Percentiles rank a stretch among this genome's conserved stretches.
Conservation (phyloP, 108 stramenopile genomes). For the Cyclostephanos tholiformis region DNA sequence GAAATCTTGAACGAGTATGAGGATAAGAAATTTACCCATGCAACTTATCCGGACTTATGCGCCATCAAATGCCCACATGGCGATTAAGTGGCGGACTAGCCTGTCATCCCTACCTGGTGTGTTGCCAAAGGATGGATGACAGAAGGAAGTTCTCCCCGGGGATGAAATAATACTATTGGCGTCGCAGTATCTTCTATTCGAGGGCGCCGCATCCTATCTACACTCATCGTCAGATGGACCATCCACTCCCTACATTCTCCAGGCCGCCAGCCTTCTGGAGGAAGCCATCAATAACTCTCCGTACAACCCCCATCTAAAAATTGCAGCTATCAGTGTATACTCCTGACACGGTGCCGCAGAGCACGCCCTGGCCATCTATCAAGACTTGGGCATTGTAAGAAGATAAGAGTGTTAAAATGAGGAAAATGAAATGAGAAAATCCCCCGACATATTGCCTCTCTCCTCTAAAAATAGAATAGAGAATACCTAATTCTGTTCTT, state of each 20-base stretch:
- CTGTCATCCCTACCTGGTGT: conserved; percentile 22
- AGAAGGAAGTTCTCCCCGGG: conserved; percentile 74
- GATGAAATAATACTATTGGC: conserved; percentile 74
- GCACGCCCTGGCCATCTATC: conserved; percentile 58
- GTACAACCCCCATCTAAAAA: too few relatives aligned
- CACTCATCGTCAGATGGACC: conserved; percentile 1
- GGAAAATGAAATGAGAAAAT: too few relatives aligned
- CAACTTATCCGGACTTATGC: conserved; percentile 25
- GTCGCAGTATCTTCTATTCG: conserved; percentile 32
- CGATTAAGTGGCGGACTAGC: conserved; percentile 40
- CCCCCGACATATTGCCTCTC: too few relatives aligned
- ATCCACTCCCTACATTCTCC: conserved; percentile 15
- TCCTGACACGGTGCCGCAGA: conserved; percentile 41
- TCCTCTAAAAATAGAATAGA: too few relatives aligned
- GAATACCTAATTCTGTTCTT: too few relatives aligned
- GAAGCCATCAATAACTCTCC: conserved; percentile 72
- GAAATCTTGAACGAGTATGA: conserved; percentile 36
- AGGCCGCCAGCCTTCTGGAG: conserved; percentile 64
- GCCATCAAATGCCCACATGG: conserved; percentile 26
- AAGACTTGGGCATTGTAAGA: conserved; percentile 58
- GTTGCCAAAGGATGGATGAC: conserved; percentile 50
- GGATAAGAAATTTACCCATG: neutral
- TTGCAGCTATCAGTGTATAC: conserved; percentile 64
- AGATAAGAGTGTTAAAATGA: too few relatives aligned
- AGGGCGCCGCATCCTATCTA: neutral